Percentiles rank a stretch among this genome's conserved stretches.
Conservation (phyloP, 352 stramenopile species). For the Phytophthora ramorum region DNA sequence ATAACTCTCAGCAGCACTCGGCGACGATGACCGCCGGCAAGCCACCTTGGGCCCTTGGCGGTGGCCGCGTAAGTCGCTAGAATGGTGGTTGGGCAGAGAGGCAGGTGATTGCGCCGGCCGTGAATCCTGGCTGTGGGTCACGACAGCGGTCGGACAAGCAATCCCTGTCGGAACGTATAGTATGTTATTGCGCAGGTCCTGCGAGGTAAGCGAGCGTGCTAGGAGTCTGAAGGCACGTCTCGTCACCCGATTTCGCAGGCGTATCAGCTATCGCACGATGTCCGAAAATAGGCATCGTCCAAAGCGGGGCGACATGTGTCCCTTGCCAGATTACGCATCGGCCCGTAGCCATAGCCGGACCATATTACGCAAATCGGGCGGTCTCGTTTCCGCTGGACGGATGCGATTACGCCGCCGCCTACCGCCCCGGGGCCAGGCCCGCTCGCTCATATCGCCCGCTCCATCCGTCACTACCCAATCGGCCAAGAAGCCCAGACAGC, state of each 20-base stretch:
- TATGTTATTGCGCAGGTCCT: not conserved
- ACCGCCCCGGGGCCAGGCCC: not conserved
- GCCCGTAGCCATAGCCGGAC: not conserved
- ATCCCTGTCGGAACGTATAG: not conserved
- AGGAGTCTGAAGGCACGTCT: not conserved
- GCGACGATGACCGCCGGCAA: not conserved
- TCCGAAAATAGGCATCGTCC: conserved; percentile 7
- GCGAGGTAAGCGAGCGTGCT: not conserved
- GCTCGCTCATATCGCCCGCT: not conserved
- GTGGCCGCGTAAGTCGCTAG: conserved; percentile 1
- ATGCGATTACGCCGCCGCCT: conserved; percentile 9
- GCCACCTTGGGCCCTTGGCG: not conserved
- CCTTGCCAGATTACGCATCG: conserved; percentile 5
- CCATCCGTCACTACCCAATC: conserved; percentile 16
- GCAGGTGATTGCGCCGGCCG: not conserved
- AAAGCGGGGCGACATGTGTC: conserved; percentile 3
- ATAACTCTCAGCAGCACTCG: not conserved
- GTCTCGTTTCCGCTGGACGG: conserved; percentile 3
- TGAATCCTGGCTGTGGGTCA: not conserved
- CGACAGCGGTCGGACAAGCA: conserved; percentile 2
- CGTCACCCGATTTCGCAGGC: not conserved
- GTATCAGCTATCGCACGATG: not conserved
- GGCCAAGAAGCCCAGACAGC: not conserved
- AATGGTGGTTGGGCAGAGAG: not conserved
- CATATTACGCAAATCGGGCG: conserved; percentile 7